Percentiles rank a stretch among this genome's conserved stretches.
These are phyloP conservation scores for Beauveria varroae DNA, from an alignment of 2,329 filamentous ascomycete genomes.

Conservation along the genomic window DNA sequence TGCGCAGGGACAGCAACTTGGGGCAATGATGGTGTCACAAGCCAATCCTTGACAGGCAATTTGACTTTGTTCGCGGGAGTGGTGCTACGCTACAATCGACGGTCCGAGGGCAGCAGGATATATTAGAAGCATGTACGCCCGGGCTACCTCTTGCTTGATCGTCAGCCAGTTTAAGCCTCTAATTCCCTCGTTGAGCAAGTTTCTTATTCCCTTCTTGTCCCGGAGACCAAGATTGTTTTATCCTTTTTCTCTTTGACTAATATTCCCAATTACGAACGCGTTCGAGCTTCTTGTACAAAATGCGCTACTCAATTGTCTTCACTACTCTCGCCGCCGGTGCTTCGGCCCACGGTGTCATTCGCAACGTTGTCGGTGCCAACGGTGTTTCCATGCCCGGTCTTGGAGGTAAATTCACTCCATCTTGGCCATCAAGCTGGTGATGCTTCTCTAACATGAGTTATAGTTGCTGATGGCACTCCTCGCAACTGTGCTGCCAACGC, in stretches of 20 bases:
- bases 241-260: not conserved
- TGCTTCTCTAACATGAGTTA: not conserved
- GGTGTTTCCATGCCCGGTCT: conserved; percentile 52
- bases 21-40: not conserved
- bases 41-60: not conserved
- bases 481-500: conserved; percentile 49
- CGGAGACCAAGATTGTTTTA: not conserved
- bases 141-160: not conserved
- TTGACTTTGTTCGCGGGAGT: not conserved
- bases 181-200: not conserved
- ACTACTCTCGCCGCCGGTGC: not conserved
- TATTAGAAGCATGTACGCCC: not conserved
- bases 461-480: conserved; percentile 52
- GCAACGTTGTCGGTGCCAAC: conserved; percentile 45
- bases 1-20: not conserved
- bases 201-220: not conserved
- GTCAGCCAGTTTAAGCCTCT: not conserved
- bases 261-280: not conserved
- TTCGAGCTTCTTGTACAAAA: not conserved
- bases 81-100: not conserved
- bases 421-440: too few species aligned
- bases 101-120: not conserved
- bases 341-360: conserved; percentile 45
- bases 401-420: not conserved
- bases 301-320: conserved; percentile 3